Percentiles rank a stretch among this genome's conserved stretches.
Evolutionary conservation across 306 rosid species (phyloP).

Genomic region (Cucurbita pepo): DNA sequence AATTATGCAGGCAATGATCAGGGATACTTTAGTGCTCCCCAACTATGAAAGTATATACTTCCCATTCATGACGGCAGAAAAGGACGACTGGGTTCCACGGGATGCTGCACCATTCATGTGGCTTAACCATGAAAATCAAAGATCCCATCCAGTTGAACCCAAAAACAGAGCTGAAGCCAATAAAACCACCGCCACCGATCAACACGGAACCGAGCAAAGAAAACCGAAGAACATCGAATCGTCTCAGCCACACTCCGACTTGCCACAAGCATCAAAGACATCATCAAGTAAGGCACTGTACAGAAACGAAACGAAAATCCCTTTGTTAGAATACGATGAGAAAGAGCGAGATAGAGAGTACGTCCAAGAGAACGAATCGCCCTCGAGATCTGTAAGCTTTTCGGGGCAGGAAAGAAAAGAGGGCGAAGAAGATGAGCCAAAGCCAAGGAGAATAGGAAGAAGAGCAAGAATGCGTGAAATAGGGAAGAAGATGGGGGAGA

Average conservation of each 20-base stretch:
- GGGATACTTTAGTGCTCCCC: conserved; percentile 69
- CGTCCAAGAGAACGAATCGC: conserved; percentile 16
- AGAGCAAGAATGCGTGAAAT: conserved; percentile 65
- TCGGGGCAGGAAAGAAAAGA: conserved; percentile 13
- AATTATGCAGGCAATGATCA: conserved; percentile 45
- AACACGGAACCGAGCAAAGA: conserved; percentile 16
- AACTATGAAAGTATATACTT: conserved; percentile 51
- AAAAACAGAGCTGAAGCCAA: conserved; percentile 24
- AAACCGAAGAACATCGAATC: conserved; percentile 11
- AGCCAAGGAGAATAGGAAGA: conserved; percentile 49
- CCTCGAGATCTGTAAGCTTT: conserved; percentile 7
- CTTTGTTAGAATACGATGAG: conserved; percentile 26
- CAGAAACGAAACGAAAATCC: conserved; percentile 33
- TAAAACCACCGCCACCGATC: conserved; percentile 18
- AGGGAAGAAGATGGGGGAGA: conserved; percentile 70
- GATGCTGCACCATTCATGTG: conserved; percentile 67
- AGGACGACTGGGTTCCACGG: conserved; percentile 73
- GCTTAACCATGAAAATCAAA: conserved; percentile 37
- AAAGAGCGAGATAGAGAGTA: conserved; percentile 18
- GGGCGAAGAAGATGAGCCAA: conserved; percentile 29
- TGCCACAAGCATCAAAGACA: conserved; percentile 16
- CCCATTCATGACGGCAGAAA: conserved; percentile 85
- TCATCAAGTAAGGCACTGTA: conserved; percentile 13
- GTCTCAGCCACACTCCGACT: conserved; percentile 22
- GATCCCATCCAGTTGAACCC: conserved; percentile 15